Evolutionary conservation across 305 asterid genomes (phyloP).

Genomic region (Vinca major): DNA sequence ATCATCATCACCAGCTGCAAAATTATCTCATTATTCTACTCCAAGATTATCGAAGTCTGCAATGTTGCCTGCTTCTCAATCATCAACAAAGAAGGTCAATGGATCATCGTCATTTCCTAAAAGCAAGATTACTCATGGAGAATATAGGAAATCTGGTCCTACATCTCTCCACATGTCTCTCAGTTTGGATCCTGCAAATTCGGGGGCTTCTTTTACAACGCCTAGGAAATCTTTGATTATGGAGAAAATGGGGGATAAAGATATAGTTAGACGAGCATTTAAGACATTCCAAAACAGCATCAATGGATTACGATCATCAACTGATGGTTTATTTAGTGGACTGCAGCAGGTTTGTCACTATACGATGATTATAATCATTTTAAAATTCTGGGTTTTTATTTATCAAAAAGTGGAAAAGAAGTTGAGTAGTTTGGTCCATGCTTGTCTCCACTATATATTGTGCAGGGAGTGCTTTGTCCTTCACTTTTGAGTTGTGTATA

Average conservation of each 20-base stretch:
- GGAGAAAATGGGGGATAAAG: constrained; percentile 98
- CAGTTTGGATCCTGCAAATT: constrained; percentile 47
- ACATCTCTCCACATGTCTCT: constrained; percentile 81
- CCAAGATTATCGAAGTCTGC: constrained; percentile 33
- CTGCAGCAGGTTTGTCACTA: constrained; percentile 35
- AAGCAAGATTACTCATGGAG: constrained; percentile 29
- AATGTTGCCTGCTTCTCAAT: constrained; percentile 28
- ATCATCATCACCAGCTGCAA: constrained; percentile 38
- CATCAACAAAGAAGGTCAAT: constrained; percentile 33
- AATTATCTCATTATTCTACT: constrained; percentile 30
- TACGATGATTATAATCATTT: not conserved
- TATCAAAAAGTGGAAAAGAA: not conserved
- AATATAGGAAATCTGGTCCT: constrained; percentile 41
- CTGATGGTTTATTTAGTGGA: constrained; percentile 35
- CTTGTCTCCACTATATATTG: too few relatives aligned
- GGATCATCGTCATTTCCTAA: constrained; percentile 27
- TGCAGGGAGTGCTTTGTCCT: not conserved
- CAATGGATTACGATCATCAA: constrained; percentile 29
- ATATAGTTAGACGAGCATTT: constrained; percentile 79
- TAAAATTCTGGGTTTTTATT: constrained; percentile 7
- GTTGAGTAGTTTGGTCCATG: not conserved
- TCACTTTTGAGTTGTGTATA: not conserved
- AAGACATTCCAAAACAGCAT: constrained; percentile 62
- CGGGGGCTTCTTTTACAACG: constrained; percentile 32
- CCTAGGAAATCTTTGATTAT: constrained; percentile 72